A percentile compares a stretch with the other conserved stretches of the same genome.
Evolutionary conservation across 345 rosid species (phyloP).

Genomic region (Salix koriyanagi): DNA sequence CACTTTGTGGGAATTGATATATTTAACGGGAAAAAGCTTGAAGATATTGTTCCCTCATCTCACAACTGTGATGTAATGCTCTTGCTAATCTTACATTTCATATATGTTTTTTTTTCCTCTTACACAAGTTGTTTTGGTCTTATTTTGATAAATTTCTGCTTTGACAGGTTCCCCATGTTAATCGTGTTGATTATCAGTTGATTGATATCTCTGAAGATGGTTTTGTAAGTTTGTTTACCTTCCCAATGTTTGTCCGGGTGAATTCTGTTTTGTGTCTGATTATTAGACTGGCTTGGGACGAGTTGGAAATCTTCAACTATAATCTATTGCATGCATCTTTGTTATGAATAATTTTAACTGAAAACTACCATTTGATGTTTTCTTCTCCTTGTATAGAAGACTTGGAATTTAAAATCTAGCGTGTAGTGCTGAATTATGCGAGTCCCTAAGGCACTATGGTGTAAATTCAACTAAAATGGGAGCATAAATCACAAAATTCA

Average conservation of each 20-base stretch:
- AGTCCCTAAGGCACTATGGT: background rate
- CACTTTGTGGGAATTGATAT: constrained; percentile 75
- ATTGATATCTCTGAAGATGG: constrained; percentile 79
- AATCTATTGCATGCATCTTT: background rate
- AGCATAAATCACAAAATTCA: background rate
- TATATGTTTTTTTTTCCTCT: background rate
- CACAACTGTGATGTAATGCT: constrained; percentile 69
- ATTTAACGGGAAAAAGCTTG: constrained; percentile 65
- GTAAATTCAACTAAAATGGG: background rate
- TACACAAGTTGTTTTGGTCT: constrained; percentile 3
- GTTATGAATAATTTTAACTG: background rate
- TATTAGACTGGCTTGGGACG: background rate
- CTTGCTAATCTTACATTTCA: background rate
- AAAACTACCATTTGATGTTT: background rate
- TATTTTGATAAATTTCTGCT: background rate
- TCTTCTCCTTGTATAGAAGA: background rate
- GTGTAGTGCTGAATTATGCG: background rate
- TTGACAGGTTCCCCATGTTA: constrained; percentile 66
- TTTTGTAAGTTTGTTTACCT: constrained; percentile 48
- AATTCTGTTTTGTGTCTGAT: background rate
- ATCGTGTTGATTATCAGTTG: constrained; percentile 67
- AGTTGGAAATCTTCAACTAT: background rate
- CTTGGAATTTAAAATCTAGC: background rate
- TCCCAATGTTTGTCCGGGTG: background rate
- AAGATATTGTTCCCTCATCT: constrained; percentile 73